Base-by-base conservation (phyloP, 768 basidiomycete genomes). In the Leccinum disarticulatum region DNA sequence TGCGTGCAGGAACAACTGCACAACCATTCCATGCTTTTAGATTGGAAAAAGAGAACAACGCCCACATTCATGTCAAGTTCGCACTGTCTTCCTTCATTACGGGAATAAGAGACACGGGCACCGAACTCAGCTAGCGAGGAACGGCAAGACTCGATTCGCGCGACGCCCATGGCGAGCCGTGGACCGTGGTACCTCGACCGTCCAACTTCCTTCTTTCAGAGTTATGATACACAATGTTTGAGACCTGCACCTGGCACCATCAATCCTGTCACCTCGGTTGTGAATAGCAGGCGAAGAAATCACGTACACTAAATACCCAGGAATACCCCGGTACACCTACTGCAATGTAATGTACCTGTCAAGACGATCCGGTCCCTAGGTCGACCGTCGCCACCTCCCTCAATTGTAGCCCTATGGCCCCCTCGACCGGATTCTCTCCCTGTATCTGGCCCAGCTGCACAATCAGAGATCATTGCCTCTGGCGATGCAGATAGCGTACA, bases 171-270 rank as follows among this genome's bases (percentile, higher is more conserved):
- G 82, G 79, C 22, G 80, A 75, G 54, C n/a, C n/a, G n/a, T n/a
- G n/a, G n/a, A n/a, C 87, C 87, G 75, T 1, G 84, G 82, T 33
- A 93, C 72, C 47, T 88, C 80, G 27, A 94, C 77, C 47, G 76
- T 81, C 93, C 92, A 94, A 36, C 19, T 19, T 46, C n/a, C 43
- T 11, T 46, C 38, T 41, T 46, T 19, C 13, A 19, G 28, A 1
- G 2, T n/a, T n/a, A n/a, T n/a, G n/a, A n/a, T n/a, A n/a, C n/a
- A n/a, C n/a, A n/a, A 88, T 67, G 80, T 63, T 85, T 77, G 70
- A 65, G 14, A 73, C 59, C 76, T 71, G n/a, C n/a, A n/a, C n/a
- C n/a, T n/a, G n/a, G 55, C 1, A n/a, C 46, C 56, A 52, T 27
- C 52, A 59, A 46, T 50, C 47, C 19, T 11, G 61, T 64, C 53